phyloP scores from a whole-genome alignment of 192 early-diverging fungal species.

The Thamnidium elegans region DNA sequence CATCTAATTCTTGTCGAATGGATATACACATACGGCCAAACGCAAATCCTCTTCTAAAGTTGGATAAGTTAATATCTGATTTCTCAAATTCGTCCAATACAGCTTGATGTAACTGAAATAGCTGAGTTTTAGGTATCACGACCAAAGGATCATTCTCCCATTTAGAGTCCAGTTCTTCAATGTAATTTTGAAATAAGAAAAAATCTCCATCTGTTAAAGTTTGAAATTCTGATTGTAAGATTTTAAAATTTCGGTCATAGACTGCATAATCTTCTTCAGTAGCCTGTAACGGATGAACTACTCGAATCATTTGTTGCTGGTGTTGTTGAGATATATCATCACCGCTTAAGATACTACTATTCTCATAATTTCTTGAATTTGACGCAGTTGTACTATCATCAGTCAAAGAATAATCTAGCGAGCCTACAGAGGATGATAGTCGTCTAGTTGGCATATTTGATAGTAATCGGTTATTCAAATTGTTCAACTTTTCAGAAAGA shows the following conservation, averaged over 20 bases:
- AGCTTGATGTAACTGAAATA: not conserved
- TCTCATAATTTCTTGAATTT: constrained; percentile 1
- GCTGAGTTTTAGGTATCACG: not conserved
- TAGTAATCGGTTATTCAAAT: not conserved
- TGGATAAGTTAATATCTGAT: not conserved
- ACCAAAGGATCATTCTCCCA: not conserved
- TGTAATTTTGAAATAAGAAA: not conserved
- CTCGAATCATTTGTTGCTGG: not conserved
- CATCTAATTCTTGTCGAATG: constrained; percentile 19
- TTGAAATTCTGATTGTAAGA: constrained; percentile 1
- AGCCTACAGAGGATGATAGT: not conserved
- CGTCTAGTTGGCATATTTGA: constrained; percentile 2
- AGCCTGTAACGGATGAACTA: constrained; percentile 22
- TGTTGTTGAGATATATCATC: not conserved
- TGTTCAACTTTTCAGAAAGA: not conserved
- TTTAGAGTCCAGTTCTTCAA: not conserved
- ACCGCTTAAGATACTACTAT: not conserved
- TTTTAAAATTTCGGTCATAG: constrained; percentile 12
- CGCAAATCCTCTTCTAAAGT: not conserved
- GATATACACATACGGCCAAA: constrained; percentile 6
- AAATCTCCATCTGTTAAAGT: not conserved
- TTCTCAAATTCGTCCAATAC: not conserved
- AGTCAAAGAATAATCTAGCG: not conserved
- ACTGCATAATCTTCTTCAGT: constrained; percentile 18
- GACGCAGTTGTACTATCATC: not conserved